Percentiles rank a stretch among this genome's conserved stretches.
Evolutionary conservation across 805 yeast genomes (phyloP).

Genomic region (Pichia kluyveri): DNA sequence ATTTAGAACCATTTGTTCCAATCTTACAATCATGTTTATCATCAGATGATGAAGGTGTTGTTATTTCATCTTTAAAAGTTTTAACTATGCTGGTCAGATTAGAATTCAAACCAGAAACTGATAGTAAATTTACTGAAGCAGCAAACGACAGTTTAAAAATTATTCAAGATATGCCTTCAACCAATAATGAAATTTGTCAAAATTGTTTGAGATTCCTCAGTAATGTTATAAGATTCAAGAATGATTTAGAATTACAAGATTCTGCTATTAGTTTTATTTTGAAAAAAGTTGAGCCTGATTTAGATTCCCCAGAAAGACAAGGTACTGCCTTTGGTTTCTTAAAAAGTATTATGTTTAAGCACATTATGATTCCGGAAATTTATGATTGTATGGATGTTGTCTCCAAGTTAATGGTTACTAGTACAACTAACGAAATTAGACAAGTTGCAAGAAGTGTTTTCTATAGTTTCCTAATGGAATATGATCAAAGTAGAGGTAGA

Average conservation of each 20-base stretch:
- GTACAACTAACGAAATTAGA: constrained; percentile 73
- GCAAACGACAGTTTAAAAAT: constrained; percentile 54
- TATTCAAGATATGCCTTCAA: constrained; percentile 67
- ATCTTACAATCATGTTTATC: constrained; percentile 49
- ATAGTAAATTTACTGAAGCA: constrained; percentile 44
- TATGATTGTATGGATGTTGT: constrained; percentile 82
- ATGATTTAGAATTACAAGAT: constrained; percentile 56
- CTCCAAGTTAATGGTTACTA: constrained; percentile 80
- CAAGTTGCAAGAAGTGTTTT: constrained; percentile 78
- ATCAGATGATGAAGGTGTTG: constrained; percentile 71
- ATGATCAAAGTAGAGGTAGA: constrained; percentile 85
- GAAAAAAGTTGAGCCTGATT: constrained; percentile 69
- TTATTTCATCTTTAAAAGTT: constrained; percentile 56
- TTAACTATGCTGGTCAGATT: constrained; percentile 51
- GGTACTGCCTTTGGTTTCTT: constrained; percentile 81
- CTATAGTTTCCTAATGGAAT: constrained; percentile 82
- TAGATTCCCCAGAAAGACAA: constrained; percentile 83
- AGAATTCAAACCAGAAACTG: constrained; percentile 49
- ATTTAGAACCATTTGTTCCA: constrained; percentile 69
- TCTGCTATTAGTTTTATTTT: constrained; percentile 67
- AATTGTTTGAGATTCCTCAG: constrained; percentile 68
- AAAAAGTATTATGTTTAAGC: constrained; percentile 67
- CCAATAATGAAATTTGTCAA: constrained; percentile 74
- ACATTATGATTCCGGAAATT: constrained; percentile 73
- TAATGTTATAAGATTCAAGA: constrained; percentile 59